phyloP scores from a whole-genome alignment of 2,329 filamentous ascomycete species.

The Sporothrix phasma region DNA sequence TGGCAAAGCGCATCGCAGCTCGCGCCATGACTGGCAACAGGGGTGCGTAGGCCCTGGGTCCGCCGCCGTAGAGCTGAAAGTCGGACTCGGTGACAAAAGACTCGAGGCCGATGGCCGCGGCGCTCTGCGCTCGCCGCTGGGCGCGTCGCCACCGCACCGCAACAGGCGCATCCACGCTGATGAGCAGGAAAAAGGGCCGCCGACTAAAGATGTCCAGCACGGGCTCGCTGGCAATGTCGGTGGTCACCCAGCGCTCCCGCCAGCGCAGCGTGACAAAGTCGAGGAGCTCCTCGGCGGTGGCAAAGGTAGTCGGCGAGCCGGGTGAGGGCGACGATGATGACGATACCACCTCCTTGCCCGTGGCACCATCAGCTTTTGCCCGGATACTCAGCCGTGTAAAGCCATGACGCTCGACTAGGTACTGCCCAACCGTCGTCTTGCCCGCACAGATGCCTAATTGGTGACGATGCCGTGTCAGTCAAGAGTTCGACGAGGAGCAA shows the following conservation, averaged over 20 bases:
- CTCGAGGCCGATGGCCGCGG: slow-evolving; percentile 31
- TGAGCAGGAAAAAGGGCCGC: slow-evolving; percentile 84
- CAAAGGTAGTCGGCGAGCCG: slow-evolving; percentile 34
- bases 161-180: slow-evolving; percentile 86
- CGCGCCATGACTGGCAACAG: slow-evolving; percentile 69
- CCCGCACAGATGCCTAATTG: slow-evolving; percentile 79
- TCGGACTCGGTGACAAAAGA: slow-evolving; percentile 54
- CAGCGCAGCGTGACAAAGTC: slow-evolving; percentile 80
- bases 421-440: slow-evolving; percentile 81
- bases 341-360: background rate
- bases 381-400: slow-evolving; percentile 65
- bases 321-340: background rate
- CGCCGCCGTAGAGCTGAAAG: slow-evolving; percentile 60
- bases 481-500: background rate
- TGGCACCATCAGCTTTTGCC: background rate
- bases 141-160: slow-evolving; percentile 75
- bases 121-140: slow-evolving; percentile 29
- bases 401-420: slow-evolving; percentile 72
- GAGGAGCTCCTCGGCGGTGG: slow-evolving; percentile 53
- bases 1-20: slow-evolving; percentile 77
- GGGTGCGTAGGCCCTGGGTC: slow-evolving; percentile 33
- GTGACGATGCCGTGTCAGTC: slow-evolving; percentile 9
- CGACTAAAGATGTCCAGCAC: slow-evolving; percentile 65
- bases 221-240: slow-evolving; percentile 63
- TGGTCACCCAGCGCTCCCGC: slow-evolving; percentile 77